Conservation (phyloP, 2,329 filamentous ascomycete species). For the Rutstroemia sp. region DNA sequence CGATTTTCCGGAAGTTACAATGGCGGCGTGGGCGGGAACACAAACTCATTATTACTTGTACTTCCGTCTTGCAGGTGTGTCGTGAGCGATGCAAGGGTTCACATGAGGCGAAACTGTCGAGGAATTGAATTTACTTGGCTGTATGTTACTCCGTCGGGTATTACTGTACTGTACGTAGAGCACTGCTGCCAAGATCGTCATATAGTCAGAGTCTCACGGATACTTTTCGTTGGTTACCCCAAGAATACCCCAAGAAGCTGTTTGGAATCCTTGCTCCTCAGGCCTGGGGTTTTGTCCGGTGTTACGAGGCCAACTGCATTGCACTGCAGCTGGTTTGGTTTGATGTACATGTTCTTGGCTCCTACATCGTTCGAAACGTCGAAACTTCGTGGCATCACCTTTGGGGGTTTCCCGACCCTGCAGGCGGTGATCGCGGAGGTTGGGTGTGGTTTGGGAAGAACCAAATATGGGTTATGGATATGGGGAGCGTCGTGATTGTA, state of each 20-base stretch:
- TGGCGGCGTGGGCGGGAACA: not conserved
- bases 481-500: not conserved
- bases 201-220: not conserved
- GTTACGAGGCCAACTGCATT: not conserved
- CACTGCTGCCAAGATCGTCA: not conserved
- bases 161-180: not conserved
- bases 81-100: not conserved
- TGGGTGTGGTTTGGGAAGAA: not conserved
- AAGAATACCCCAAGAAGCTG: not conserved
- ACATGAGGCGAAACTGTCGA: constrained; percentile 1
- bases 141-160: not conserved
- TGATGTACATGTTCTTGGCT: not conserved
- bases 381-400: not conserved
- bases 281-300: not conserved
- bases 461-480: not conserved
- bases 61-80: not conserved
- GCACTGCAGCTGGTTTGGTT: too few species aligned
- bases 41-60: not conserved
- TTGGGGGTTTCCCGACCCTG: not conserved
- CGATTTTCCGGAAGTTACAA: not conserved
- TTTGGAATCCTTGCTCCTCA: not conserved
- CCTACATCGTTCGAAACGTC: not conserved
- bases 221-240: not conserved
- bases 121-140: not conserved
- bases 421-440: not conserved